These are phyloP conservation scores for Tubosaeta brunneosetosa DNA, from an alignment of 768 basidiomycete species.

Conservation along the genomic window DNA sequence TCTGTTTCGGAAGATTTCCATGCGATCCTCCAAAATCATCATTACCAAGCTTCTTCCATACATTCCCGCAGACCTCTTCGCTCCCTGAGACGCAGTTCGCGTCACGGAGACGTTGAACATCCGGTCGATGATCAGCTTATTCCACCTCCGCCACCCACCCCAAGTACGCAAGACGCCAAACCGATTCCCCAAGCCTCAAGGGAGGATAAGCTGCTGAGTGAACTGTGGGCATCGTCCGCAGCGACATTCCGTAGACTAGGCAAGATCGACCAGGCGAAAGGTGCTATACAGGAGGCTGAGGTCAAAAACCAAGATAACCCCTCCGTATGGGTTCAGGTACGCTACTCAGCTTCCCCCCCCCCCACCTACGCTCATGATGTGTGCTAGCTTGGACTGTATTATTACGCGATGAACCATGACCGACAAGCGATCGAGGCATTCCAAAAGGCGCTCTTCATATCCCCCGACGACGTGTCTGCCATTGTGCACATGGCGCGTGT, in stretches of 20 bases:
- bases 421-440: constrained; percentile 70
- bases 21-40: constrained; percentile 53
- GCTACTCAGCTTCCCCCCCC: constrained; percentile 13
- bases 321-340: constrained; percentile 91
- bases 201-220: constrained; percentile 66
- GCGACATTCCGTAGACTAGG: constrained; percentile 89
- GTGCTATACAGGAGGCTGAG: constrained; percentile 94
- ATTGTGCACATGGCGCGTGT: constrained; percentile 73
- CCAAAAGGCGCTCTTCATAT: constrained; percentile 84
- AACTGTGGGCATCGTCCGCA: constrained; percentile 91
- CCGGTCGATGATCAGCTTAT: constrained; percentile 35
- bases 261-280: constrained; percentile 85
- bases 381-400: constrained; percentile 69
- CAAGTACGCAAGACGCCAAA: constrained; percentile 34
- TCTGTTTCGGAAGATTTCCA: constrained; percentile 54
- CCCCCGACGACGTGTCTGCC: constrained; percentile 73
- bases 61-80: constrained; percentile 68
- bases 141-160: constrained; percentile 29
- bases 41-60: constrained; percentile 76
- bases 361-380: background rate
- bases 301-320: constrained; percentile 80
- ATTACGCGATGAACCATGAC: constrained; percentile 52
- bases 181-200: constrained; percentile 41
- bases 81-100: constrained; percentile 38
- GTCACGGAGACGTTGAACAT: constrained; percentile 31